Percentiles rank a stretch among this genome's conserved stretches.
phyloP scores from a whole-genome alignment of 2,329 filamentous ascomycete species.

The Cladophialophora yegresii region DNA sequence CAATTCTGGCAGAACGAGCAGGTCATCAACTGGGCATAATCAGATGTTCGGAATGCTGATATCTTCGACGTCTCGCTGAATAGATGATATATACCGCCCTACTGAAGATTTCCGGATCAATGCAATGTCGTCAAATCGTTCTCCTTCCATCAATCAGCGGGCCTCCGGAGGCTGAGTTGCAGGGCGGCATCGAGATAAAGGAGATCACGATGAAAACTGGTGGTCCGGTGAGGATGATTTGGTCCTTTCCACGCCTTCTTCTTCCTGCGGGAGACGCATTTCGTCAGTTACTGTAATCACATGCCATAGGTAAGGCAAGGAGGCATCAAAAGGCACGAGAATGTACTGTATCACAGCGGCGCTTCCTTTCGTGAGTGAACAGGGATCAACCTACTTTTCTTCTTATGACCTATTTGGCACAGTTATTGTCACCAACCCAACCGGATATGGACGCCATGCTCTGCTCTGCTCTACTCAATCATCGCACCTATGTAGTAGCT shows the following conservation, averaged over 20 bases:
- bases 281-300: no score
- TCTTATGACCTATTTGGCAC: background rate
- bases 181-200: background rate
- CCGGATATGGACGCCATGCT: background rate
- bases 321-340: no score
- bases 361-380: no score
- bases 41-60: background rate
- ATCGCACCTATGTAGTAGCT: background rate
- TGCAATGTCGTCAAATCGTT: background rate
- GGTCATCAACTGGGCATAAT: constrained; percentile 34
- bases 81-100: background rate
- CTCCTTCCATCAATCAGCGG: background rate
- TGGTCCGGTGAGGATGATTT: background rate
- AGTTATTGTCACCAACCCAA: background rate
- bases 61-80: background rate
- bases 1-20: constrained; percentile 47
- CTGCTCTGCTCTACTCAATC: background rate
- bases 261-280: no score
- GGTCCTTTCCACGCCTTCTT: background rate
- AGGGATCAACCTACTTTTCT: background rate
- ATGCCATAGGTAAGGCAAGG: no score
- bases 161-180: background rate
- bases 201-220: background rate
- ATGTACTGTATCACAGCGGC: no score
- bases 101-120: background rate